phyloP scores from a whole-genome alignment of 2,329 filamentous ascomycete species.

The Aspergillus ustus region DNA sequence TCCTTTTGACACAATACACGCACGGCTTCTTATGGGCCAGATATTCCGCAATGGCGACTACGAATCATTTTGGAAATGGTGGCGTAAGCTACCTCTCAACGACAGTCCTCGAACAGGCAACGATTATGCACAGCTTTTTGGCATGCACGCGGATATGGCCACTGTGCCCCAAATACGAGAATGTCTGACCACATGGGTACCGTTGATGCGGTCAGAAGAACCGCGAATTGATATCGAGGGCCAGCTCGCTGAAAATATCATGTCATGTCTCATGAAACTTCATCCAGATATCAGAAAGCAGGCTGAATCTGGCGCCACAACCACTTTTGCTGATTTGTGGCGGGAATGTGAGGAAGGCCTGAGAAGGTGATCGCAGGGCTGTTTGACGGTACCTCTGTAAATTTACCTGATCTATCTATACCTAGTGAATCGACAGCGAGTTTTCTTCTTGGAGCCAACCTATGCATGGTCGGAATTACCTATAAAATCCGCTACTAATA shows the following conservation, averaged over 20 bases:
- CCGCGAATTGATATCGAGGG: conserved; percentile 54
- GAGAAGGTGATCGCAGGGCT: conserved; percentile 9
- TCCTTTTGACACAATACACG: conserved; percentile 34
- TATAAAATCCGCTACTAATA: no score
- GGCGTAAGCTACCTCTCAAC: conserved; percentile 60
- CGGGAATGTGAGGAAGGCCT: conserved; percentile 24
- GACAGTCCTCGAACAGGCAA: conserved; percentile 53
- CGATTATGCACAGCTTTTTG: conserved; percentile 62
- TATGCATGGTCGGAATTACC: no score
- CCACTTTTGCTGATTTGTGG: conserved; percentile 29
- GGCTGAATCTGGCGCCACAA: conserved; percentile 23
- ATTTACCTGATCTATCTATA: not conserved
- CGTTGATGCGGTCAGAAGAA: conserved; percentile 63
- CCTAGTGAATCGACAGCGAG: not conserved
- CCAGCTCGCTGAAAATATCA: conserved; percentile 54
- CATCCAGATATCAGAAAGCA: conserved; percentile 55
- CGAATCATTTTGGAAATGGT: conserved; percentile 64
- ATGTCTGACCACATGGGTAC: conserved; percentile 59
- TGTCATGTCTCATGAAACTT: conserved; percentile 59
- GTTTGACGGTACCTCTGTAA: not conserved
- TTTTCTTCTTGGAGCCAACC: not conserved
- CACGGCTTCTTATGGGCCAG: conserved; percentile 37
- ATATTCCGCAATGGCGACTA: conserved; percentile 54
- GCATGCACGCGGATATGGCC: conserved; percentile 51
- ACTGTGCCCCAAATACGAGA: conserved; percentile 52